These are phyloP conservation scores for Grosmannia huntii DNA, from an alignment of 2,329 filamentous ascomycete genomes.

Conservation along the genomic window DNA sequence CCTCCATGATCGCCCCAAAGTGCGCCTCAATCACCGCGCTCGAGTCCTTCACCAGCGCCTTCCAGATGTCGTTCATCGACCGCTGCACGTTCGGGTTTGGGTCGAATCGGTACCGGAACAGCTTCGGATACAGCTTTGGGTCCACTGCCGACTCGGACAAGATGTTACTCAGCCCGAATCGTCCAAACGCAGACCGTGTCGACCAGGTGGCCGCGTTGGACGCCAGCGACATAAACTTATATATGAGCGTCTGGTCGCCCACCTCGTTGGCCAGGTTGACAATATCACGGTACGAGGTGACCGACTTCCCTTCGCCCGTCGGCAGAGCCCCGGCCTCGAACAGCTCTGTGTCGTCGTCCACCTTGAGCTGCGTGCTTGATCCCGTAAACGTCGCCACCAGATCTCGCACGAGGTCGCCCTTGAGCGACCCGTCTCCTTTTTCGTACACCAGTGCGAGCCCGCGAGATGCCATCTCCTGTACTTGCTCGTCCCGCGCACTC, in stretches of 20 bases:
- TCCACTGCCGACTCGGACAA: conserved; percentile 80
- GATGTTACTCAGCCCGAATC: conserved; percentile 85
- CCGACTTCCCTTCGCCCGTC: conserved; percentile 75
- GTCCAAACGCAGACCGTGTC: conserved; percentile 87
- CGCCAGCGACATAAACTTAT: conserved; percentile 96
- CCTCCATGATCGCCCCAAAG: conserved; percentile 81
- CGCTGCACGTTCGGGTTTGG: conserved; percentile 84
- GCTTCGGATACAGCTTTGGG: conserved; percentile 87
- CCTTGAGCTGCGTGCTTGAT: conserved; percentile 60
- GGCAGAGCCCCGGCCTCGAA: conserved; percentile 86
- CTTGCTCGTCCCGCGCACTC: conserved; percentile 79
- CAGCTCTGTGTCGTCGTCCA: conserved; percentile 81
- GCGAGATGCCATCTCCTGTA: conserved; percentile 88
- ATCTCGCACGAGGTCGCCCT: conserved; percentile 73
- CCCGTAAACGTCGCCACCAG: conserved; percentile 83
- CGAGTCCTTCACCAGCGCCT: conserved; percentile 82
- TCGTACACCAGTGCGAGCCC: conserved; percentile 91
- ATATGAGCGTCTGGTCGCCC: conserved; percentile 89
- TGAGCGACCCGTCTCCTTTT: conserved; percentile 69
- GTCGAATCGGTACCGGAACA: conserved; percentile 90
- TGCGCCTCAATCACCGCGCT: conserved; percentile 62
- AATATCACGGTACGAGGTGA: conserved; percentile 97
- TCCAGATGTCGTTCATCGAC: conserved; percentile 98
- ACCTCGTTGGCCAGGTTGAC: conserved; percentile 92
- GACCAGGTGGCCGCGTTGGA: conserved; percentile 96